A percentile compares a stretch with the other conserved stretches of the same genome.
Conservation (phyloP, 176 grass and related monocot species). For the Paspalum notatum region DNA sequence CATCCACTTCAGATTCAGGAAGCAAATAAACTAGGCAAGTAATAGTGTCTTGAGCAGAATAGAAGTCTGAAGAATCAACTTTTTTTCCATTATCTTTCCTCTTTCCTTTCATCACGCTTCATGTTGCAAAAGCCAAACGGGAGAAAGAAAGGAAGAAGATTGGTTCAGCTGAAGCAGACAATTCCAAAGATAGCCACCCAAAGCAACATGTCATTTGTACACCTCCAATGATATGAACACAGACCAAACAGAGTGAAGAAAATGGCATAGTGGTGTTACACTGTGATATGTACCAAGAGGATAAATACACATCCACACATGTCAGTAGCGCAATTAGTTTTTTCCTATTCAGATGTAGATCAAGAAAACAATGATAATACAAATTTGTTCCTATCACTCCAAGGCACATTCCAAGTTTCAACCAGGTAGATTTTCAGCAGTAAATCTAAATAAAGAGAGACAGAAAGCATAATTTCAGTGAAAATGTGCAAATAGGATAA, state of each 20-base stretch:
- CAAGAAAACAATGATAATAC: slow-evolving; percentile 6
- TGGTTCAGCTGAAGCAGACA: slow-evolving; percentile 8
- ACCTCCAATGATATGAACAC: background rate
- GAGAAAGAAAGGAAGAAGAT: background rate
- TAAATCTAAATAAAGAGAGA: background rate
- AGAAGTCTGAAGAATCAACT: slow-evolving; percentile 7
- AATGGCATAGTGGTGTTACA: background rate
- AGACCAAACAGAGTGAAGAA: background rate
- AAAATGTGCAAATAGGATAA: background rate
- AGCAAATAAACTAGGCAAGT: slow-evolving; percentile 12
- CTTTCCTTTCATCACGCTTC: background rate
- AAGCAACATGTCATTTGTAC: background rate
- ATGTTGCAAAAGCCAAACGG: background rate
- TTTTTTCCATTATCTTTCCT: slow-evolving; percentile 16
- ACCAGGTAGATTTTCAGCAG: background rate
- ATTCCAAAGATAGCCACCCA: background rate
- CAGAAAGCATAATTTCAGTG: background rate
- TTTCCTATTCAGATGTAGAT: background rate
- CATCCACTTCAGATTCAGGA: slow-evolving; percentile 9
- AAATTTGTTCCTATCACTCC: background rate
- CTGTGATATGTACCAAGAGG: background rate
- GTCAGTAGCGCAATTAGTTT: background rate
- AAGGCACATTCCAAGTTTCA: background rate
- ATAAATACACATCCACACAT: background rate
- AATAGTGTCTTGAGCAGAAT: background rate